Evolutionary conservation across 371 early-diverging fungal species (phyloP), one percentile per base, ranked within the genome.

Genomic region (Mortierella sp.): DNA sequence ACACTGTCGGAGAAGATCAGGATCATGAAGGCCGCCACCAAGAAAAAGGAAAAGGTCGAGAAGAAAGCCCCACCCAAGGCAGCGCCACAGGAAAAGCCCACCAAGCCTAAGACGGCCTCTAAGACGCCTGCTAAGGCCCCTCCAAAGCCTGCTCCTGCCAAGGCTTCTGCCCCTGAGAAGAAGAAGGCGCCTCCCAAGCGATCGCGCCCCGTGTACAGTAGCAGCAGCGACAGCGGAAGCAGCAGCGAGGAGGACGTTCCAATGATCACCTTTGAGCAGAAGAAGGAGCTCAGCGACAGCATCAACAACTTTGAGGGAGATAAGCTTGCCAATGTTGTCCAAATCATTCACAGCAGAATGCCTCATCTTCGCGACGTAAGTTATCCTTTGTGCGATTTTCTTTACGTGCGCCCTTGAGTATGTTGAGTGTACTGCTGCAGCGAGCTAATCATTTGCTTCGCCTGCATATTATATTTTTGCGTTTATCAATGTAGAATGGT

Each of bases 291-390:
- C 24, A 95, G 95, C 82, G 94, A 94, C 60, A 92, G 92, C 52
- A 98, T 99, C 83, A 95, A 95, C 76, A 92, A 91, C 31, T 90
- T 98, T 65, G 87, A 93, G 9, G 93, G 94, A n/a, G 97, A 97
- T 34, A 89, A 94, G 55, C 91, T 97, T 70, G 92, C 92, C 47
- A 93, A 92, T 16, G 98, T 97, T 9, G 93, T 97, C 54, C 91
- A 92, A 76, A 96, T 99, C 60, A 98, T 99, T 82, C 94, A 95
- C 74, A 94, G 91, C 42, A 95, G 95, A 28, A 94, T 97, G 91
- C 97, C 97, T 2, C 92, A 94, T 60, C 77, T 98, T 68, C 91
- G 92, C 77, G 93, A 92, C 26, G 63, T 63, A 63, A 63, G 63
- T 28, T 6, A 34, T 34, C 34, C n/a, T 63, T 63, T 19, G 4